These are phyloP conservation scores for Nemophila menziesii DNA, from an alignment of 257 asterid genomes.

Conservation along the genomic window DNA sequence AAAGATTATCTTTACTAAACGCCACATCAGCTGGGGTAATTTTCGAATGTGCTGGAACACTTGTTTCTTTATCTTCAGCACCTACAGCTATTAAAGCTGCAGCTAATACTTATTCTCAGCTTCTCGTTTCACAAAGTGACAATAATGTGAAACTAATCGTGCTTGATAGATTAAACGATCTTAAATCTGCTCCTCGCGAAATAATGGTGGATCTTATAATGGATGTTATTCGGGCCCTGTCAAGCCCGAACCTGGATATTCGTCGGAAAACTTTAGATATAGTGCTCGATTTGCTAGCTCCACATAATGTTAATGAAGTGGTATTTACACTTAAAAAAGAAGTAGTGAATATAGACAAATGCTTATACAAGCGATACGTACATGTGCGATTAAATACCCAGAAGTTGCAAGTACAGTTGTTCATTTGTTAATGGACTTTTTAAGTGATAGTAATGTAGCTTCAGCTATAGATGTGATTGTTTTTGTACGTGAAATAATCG, in stretches of 20 bases:
- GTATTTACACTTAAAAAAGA: slow-evolving; percentile 87
- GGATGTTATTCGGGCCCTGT: slow-evolving; percentile 88
- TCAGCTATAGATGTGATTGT: slow-evolving; percentile 82
- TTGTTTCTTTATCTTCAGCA: slow-evolving; percentile 86
- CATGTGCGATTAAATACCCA: slow-evolving; percentile 89
- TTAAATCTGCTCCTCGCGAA: slow-evolving; percentile 64
- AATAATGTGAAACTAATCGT: slow-evolving; percentile 79
- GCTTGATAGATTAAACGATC: slow-evolving; percentile 78
- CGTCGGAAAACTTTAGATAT: slow-evolving; percentile 85
- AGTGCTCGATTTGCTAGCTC: slow-evolving; percentile 77
- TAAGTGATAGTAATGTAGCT: slow-evolving; percentile 88
- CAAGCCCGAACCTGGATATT: slow-evolving; percentile 86
- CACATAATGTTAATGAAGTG: slow-evolving; percentile 78
- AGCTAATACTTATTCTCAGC: slow-evolving; percentile 85
- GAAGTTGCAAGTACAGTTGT: slow-evolving; percentile 97
- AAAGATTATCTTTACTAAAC: slow-evolving; percentile 57
- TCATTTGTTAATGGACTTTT: slow-evolving; percentile 89
- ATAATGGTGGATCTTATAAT: slow-evolving; percentile 82
- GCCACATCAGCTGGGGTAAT: slow-evolving; percentile 89
- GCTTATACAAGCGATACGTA: slow-evolving; percentile 96
- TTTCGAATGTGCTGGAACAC: slow-evolving; percentile 92
- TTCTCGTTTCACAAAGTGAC: slow-evolving; percentile 89
- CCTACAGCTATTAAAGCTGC: slow-evolving; percentile 93
- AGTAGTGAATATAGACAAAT: slow-evolving; percentile 85
- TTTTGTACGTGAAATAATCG: slow-evolving; percentile 86